phyloP scores from a whole-genome alignment of 805 yeast species.

The Lipomyces sp. region DNA sequence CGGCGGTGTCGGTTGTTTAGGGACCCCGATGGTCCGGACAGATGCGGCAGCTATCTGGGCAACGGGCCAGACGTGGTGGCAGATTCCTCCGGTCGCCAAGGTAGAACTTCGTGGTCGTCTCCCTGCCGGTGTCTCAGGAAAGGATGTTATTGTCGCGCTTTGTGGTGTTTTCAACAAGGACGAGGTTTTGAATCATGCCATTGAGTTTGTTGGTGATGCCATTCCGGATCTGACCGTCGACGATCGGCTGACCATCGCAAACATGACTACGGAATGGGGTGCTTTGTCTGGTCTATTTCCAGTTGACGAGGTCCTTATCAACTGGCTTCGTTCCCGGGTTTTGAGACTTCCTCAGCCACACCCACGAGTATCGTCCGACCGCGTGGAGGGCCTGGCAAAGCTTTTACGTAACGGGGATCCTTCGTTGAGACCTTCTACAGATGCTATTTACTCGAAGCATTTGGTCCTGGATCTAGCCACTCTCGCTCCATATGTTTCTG shows the following conservation, averaged over 20 bases:
- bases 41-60: conserved; percentile 99
- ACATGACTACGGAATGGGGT: conserved; percentile 99
- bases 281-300: conserved; percentile 97
- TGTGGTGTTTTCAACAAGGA: conserved; percentile 92
- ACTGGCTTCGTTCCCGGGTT: conserved; percentile 76
- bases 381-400: conserved; percentile 59
- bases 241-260: conserved; percentile 89
- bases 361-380: conserved; percentile 73
- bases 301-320: conserved; percentile 76
- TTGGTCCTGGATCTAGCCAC: conserved; percentile 78
- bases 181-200: conserved; percentile 88
- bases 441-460: conserved; percentile 88
- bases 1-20: conserved; percentile 94
- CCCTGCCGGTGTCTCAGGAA: conserved; percentile 89
- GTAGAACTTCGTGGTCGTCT: conserved; percentile 83
- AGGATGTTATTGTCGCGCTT: conserved; percentile 93
- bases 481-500: conserved; percentile 86
- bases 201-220: conserved; percentile 89
- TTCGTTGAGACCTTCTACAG: conserved; percentile 53
- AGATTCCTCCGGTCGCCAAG: conserved; percentile 97
- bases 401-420: conserved; percentile 42
- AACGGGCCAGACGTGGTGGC: conserved; percentile 99
- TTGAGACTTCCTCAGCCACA: conserved; percentile 64
- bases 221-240: conserved; percentile 72
- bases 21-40: conserved; percentile 97